phyloP scores from a whole-genome alignment of 768 basidiomycete genomes.

The Paxillus ammoniavirescens region DNA sequence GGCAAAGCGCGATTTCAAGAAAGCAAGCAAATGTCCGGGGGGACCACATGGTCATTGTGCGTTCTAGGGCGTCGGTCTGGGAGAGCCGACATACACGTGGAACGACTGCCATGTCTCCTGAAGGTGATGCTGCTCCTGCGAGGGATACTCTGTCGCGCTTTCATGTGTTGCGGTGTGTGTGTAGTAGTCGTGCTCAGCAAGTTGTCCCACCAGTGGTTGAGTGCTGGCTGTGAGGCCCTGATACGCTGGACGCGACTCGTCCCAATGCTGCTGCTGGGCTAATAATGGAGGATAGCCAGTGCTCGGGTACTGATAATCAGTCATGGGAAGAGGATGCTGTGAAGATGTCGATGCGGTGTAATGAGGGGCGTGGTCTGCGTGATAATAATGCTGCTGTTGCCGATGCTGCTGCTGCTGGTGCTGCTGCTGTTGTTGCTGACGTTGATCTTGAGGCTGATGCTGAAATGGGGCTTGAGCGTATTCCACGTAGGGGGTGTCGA shows the following conservation, averaged over 20 bases:
- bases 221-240: slow-evolving; percentile 26
- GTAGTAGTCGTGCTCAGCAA: slow-evolving; percentile 7
- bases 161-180: background rate
- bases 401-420: slow-evolving; percentile 19
- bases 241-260: slow-evolving; percentile 1
- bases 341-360: slow-evolving; percentile 2
- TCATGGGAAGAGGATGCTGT: slow-evolving; percentile 1
- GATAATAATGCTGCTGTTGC: slow-evolving; percentile 5
- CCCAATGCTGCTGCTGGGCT: slow-evolving; percentile 15
- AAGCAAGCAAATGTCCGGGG: background rate
- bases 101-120: slow-evolving; percentile 71
- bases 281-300: slow-evolving; percentile 3
- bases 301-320: slow-evolving; percentile 7
- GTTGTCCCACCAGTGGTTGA: background rate
- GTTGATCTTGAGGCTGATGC: slow-evolving; percentile 16
- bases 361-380: slow-evolving; percentile 8
- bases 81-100: slow-evolving; percentile 50
- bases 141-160: slow-evolving; percentile 2
- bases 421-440: slow-evolving; percentile 21
- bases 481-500: slow-evolving; percentile 15
- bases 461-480: slow-evolving; percentile 12
- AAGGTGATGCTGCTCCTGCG: slow-evolving; percentile 17
- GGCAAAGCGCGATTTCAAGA: too few relatives aligned
- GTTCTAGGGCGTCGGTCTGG: slow-evolving; percentile 4
- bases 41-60: background rate